These are phyloP conservation scores for Plasmodium gallinaceum DNA, from an alignment of 169 alveolate species.

Conservation along the genomic window DNA sequence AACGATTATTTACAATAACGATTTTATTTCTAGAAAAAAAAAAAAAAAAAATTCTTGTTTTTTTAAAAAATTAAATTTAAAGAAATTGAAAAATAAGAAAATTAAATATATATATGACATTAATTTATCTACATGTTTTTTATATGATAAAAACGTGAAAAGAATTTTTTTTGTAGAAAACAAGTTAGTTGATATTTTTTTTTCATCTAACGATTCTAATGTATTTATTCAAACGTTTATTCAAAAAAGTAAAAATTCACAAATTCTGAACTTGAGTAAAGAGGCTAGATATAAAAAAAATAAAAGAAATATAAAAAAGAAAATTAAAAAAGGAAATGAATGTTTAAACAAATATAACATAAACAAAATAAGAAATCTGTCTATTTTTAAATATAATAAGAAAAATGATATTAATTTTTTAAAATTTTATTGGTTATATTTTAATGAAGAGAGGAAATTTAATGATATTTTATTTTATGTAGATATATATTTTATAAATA, in stretches of 20 bases:
- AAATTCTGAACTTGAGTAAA: neutral
- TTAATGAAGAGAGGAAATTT: constrained; percentile 17
- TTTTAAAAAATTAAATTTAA: constrained; percentile 19
- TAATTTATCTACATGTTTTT: constrained; percentile 31
- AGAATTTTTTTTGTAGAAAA: constrained; percentile 40
- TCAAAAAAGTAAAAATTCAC: constrained; percentile 7
- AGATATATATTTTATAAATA: constrained; percentile 54
- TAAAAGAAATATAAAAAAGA: neutral
- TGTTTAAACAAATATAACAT: constrained; percentile 15
- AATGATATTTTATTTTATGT: constrained; percentile 43
- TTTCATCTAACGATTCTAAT: constrained; percentile 33
- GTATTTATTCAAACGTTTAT: constrained; percentile 48
- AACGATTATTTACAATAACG: neutral
- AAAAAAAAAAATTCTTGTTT: constrained; percentile 19
- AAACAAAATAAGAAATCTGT: constrained; percentile 63
- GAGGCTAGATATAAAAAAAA: constrained; percentile 3
- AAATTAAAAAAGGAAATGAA: neutral
- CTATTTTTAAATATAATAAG: constrained; percentile 37
- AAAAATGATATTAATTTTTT: constrained; percentile 41
- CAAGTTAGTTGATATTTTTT: constrained; percentile 41
- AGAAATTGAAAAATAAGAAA: constrained; percentile 59
- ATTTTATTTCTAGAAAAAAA: constrained; percentile 4
- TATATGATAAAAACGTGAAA: constrained; percentile 48
- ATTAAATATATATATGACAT: constrained; percentile 63
- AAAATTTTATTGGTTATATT: constrained; percentile 72